Evolutionary conservation across 768 basidiomycete genomes (phyloP), one percentile per base, ranked within the genome.

Genomic region (Ramaria sp.): DNA sequence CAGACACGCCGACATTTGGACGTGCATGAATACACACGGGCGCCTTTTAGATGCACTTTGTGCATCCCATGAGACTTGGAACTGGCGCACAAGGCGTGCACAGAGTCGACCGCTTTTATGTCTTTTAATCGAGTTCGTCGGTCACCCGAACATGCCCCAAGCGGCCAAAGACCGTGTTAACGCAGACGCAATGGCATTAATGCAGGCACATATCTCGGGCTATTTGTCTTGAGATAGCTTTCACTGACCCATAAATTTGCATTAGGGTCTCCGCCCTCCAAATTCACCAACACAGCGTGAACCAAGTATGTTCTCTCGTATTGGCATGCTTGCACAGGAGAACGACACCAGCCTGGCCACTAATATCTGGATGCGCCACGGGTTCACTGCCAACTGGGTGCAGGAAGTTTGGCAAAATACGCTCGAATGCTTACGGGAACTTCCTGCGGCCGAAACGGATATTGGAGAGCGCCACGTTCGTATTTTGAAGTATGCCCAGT

Each of bases 361-460:
- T 62, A 78, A 78, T 47, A 72, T 91, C 13, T 91, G 89, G 89
- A 86, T 87, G 68, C 86, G 87, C 65, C 90, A 90, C 62, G 81
- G 85, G 43, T 80, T 79, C 15, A 79, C 86, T 0, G 63, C 69
- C 13, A 79, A 88, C 62, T 90, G 88, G 87, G 87, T 79, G 1
- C 85, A 81, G 81, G 85, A 83, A 62, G 84, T 86, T 19, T 91
- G 88, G 88, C 87, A 90, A 65, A 90, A 87, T 63, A 81, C 84
- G 1, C 75, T 91, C 45, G 80, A 85, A 6, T 84, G 83, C 52
- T 72, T 91, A 45, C 84, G 83, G 43, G 84, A 86, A 65, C 74
- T 87, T 45, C 80, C 83, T 6, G 67, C 69, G 45, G 78, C 85
- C 73, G 75, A 75, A 15, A 62, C 72, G 4, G 81, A 83, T 56